Evolutionary conservation across 1,284 basidiomycete genomes (phyloP), one percentile per base, ranked within the genome.

Genomic region (Fomitopsis palustris): DNA sequence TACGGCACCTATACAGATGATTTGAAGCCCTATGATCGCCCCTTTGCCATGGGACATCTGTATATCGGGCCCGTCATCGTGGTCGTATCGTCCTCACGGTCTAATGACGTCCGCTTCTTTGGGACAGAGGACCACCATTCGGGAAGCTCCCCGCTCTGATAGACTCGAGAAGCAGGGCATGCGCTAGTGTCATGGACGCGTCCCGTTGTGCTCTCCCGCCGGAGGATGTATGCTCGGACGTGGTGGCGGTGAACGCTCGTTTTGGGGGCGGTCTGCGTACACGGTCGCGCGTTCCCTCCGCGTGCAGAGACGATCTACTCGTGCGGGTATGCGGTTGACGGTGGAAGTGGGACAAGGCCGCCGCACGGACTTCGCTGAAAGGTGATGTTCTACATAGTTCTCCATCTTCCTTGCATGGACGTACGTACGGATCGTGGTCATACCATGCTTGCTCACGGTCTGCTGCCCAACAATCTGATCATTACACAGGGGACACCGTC

Each of bases 111-210:
- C 19, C 31, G 33, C 49, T 52, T 52, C 49, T 35, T 37, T 52
- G 14, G 49, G 49, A 35, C 19, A 35, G 2, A 21, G 19, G 14
- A 52, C n/a, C 17, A 16, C 25, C 49, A 19, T 37, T 37, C 31
- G 16, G 31, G 49, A 52, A 25, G 49, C n/a, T 14, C 31, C 17
- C 49, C 33, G 33, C 23, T 19, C 19, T 52, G 31, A 52, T 52
- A 52, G 49, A 52, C 49, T 52, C 49, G 31, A 35, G 49, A 52
- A 52, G 49, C 49, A 37, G 29, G 31, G 49, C 49, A 52, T 37
- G 49, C 31, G 31, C 31, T 4, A 33, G 33, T 3, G 29, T 19
- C 31, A 21, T n/a, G 25, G 31, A 33, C 29, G 31, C 33, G 35
- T 37, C 33, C 31, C 31, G 49, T n/a, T n/a, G 9, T 52, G 16